These are phyloP conservation scores for Pestalotiopsis sp. DNA, from an alignment of 2,329 filamentous ascomycete species.

Conservation along the genomic window DNA sequence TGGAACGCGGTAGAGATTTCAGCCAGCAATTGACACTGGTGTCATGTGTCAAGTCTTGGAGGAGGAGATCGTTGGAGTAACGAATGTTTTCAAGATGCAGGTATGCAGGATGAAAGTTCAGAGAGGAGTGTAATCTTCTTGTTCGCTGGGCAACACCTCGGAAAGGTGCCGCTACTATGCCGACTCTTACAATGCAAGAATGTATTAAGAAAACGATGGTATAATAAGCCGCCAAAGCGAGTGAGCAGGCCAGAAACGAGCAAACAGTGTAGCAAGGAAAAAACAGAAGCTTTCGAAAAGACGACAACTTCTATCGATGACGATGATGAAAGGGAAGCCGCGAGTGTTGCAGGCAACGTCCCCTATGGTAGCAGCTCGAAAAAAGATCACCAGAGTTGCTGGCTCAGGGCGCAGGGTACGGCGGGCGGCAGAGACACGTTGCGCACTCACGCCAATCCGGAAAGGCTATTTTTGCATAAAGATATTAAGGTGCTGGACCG, in stretches of 20 bases:
- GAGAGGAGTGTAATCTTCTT: slow-evolving; percentile 1
- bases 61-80: neutral
- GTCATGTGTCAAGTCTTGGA: neutral
- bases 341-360: neutral
- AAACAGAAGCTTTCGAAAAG: slow-evolving; percentile 13
- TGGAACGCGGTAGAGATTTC: neutral
- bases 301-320: slow-evolving; percentile 5
- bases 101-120: slow-evolving; percentile 5
- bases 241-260: slow-evolving; percentile 41
- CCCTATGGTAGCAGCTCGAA: slow-evolving; percentile 11
- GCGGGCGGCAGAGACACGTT: slow-evolving; percentile 8
- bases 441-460: slow-evolving; percentile 16
- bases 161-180: slow-evolving; percentile 4
- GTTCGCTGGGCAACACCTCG: slow-evolving; percentile 13
- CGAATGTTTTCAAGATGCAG: neutral
- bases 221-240: slow-evolving; percentile 56
- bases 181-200: slow-evolving; percentile 17
- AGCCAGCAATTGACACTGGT: neutral
- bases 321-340: slow-evolving; percentile 2
- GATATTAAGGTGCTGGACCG: slow-evolving; percentile 11
- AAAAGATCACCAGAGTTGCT: slow-evolving; percentile 12
- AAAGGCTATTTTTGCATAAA: slow-evolving; percentile 17
- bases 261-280: slow-evolving; percentile 16
- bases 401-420: slow-evolving; percentile 10
- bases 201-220: slow-evolving; percentile 30